Conservation (phyloP, 1,284 basidiomycete genomes). For the Mycocalia duriaeana region DNA sequence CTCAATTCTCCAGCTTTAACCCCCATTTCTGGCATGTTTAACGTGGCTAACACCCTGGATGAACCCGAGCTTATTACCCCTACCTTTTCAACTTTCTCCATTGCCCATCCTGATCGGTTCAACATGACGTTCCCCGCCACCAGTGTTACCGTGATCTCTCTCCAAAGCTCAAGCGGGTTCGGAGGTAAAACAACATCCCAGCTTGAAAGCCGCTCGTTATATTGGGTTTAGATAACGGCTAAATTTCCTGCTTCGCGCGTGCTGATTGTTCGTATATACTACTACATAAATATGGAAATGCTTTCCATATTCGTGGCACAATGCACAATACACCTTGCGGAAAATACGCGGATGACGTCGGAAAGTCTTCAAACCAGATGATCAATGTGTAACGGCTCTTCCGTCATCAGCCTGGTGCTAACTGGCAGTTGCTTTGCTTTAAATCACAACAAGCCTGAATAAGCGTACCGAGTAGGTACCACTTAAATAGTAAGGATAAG, state of each 20-base stretch:
- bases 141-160: constrained; percentile 25
- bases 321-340: no score
- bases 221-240: background rate
- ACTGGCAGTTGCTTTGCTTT: no score
- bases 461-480: no score
- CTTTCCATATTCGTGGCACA: no score
- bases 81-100: constrained; percentile 19
- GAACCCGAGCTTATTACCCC: constrained; percentile 26
- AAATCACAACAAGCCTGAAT: no score
- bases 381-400: no score
- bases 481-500: no score
- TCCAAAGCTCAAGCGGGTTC: constrained; percentile 14
- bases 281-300: no score
- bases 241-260: constrained; percentile 1
- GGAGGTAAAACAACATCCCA: background rate
- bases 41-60: constrained; percentile 29
- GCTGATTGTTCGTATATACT: no score
- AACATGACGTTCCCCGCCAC: constrained; percentile 31
- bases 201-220: background rate
- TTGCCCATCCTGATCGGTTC: constrained; percentile 23
- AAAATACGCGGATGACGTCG: no score
- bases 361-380: no score
- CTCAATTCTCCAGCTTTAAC: constrained; percentile 24
- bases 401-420: no score
- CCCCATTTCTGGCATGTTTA: constrained; percentile 26